phyloP scores from a whole-genome alignment of 2,329 filamentous ascomycete genomes.

The Cercospora sp. region DNA sequence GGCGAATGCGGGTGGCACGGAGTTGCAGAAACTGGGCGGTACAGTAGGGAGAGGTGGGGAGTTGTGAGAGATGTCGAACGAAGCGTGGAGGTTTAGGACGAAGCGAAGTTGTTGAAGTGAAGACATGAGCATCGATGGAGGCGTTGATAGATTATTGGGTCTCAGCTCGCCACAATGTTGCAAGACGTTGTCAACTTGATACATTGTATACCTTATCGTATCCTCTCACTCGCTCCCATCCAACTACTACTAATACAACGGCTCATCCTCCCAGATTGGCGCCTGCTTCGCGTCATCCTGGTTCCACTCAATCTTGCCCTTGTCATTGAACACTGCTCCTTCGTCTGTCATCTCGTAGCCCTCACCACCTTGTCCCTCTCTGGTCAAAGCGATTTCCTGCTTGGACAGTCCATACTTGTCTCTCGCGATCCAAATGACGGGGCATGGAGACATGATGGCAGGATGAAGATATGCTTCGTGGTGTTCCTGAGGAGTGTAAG shows the following conservation, averaged over 20 bases:
- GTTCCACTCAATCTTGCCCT: constrained; percentile 48
- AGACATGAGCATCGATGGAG: too few species aligned
- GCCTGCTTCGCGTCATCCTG: constrained; percentile 41
- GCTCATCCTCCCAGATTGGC: constrained; percentile 44
- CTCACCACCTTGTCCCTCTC: constrained; percentile 38
- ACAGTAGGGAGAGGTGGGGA: too few species aligned
- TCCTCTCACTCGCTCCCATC: too few species aligned
- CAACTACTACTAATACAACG: constrained; percentile 18
- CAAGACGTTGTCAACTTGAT: background rate
- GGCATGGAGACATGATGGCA: constrained; percentile 43
- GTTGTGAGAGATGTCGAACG: too few species aligned
- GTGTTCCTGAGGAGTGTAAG: constrained; percentile 36
- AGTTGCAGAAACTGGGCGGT: too few species aligned
- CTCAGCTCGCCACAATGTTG: too few species aligned
- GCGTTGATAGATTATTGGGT: too few species aligned
- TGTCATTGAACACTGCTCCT: constrained; percentile 47
- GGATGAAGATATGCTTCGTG: constrained; percentile 49
- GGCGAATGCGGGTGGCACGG: background rate
- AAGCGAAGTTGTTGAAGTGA: too few species aligned
- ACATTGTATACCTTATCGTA: background rate
- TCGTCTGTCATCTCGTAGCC: constrained; percentile 43
- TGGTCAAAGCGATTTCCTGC: constrained; percentile 38
- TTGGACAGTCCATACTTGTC: constrained; percentile 47
- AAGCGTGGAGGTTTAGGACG: too few species aligned
- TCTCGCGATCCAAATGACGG: constrained; percentile 47